Percentiles rank a stretch among this genome's conserved stretches.
These are phyloP conservation scores for Rhododendron ferrugineum DNA, from an alignment of 148 eudicot species.

Conservation along the genomic window DNA sequence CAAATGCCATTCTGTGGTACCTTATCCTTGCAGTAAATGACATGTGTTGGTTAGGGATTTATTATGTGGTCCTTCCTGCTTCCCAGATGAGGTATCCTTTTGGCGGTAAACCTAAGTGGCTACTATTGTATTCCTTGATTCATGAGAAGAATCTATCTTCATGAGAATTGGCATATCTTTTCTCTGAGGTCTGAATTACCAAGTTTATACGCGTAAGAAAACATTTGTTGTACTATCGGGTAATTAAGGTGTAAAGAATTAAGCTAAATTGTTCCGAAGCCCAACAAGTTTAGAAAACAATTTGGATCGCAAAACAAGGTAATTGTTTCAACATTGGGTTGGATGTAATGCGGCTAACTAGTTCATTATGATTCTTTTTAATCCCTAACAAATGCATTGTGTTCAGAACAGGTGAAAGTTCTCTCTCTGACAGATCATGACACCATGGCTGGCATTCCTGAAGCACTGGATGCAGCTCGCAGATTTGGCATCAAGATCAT, in stretches of 20 bases:
- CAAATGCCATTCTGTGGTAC: background rate
- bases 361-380: background rate
- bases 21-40: background rate
- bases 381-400: conserved; percentile 23
- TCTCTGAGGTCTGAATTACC: background rate
- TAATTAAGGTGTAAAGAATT: background rate
- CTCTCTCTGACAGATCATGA: conserved; percentile 96
- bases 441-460: conserved; percentile 91
- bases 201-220: background rate
- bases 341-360: conserved; percentile 7
- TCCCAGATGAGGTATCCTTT: background rate
- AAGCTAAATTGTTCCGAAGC: background rate
- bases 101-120: background rate
- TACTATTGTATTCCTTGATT: background rate
- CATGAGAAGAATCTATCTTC: background rate
- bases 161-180: background rate
- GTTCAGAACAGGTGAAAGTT: conserved; percentile 93
- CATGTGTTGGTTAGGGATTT: background rate
- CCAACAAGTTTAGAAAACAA: background rate
- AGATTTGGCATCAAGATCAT: conserved; percentile 85
- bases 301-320: background rate
- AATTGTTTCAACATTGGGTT: background rate
- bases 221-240: background rate
- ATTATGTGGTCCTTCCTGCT: background rate
- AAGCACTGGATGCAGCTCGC: conserved; percentile 76